Base-by-base conservation (phyloP, 371 early-diverging fungal genomes). In the Actinomucor elegans region DNA sequence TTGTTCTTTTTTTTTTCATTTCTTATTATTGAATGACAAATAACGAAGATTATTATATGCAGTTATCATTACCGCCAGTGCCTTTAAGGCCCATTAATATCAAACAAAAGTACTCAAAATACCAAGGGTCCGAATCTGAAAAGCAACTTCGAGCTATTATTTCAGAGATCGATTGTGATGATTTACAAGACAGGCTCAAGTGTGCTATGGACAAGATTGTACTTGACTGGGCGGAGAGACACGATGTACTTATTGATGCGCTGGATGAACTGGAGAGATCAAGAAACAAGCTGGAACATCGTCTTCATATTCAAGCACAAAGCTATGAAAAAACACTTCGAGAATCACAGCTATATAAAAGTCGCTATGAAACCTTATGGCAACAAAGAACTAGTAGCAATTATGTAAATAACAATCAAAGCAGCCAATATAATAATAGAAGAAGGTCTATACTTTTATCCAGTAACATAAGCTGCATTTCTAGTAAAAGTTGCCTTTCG, bases 281-380 rank as follows among this genome's bases (percentile, higher is more conserved):
- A 2, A 55, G 46, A 38, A 27, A 26, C 1, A 34, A 32, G 0
- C 12, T 48, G 0, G 36, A 55, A 1, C 40, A 55, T 5, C 51
- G 47, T 11, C 23, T 55, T 1, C 20, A 18, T 14, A 17, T n/a
- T 10, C 64, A 64, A 36, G 18, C 46, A 15, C 54, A 55, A 4
- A 45, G 29, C 10, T 47, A 55, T 37, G 56, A 59, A 21, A 37
- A 35, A n/a, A 37, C 55, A 1, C 4, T 59, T 1, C 33, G 24
- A 7, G 57, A 62, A 23, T 34, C 24, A 12, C 57, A 57, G n/a
- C 17, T 46, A 5, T 62, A 62, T 21, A 57, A 37, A 15, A 15
- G 36, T 2, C 27, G 48, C 9, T 33, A 57, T 8, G 56, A 62
- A 36, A 46, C 48, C 18, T 12, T 48, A 9, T 12, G 36, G 11